Conservation (phyloP, 495 filamentous ascomycete species). For the Tuber brumale region DNA sequence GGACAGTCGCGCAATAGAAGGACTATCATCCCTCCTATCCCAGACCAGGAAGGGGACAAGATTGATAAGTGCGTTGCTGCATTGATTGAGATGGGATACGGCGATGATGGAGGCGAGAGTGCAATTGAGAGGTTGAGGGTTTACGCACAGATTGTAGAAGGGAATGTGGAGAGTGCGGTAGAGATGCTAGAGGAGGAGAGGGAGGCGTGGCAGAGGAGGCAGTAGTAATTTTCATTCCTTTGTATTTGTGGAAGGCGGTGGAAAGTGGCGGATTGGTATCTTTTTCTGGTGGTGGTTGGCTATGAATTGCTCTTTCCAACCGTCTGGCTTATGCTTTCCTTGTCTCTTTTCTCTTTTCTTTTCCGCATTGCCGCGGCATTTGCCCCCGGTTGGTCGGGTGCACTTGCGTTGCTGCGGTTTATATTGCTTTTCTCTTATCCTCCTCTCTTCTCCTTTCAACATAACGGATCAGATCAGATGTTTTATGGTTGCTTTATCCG, state of each 20-base stretch:
- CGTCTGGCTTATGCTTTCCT: not conserved
- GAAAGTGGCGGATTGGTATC: not conserved
- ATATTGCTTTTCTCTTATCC: not conserved
- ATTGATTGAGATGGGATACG: constrained; percentile 50
- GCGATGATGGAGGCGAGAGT: constrained; percentile 44
- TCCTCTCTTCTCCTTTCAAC: not conserved
- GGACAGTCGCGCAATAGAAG: constrained; percentile 1
- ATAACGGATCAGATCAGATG: not conserved
- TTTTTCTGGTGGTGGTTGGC: not conserved
- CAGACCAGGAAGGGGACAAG: constrained; percentile 21
- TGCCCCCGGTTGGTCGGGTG: not conserved
- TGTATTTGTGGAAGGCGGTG: not conserved
- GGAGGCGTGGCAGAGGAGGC: constrained; percentile 46
- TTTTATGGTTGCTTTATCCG: not conserved
- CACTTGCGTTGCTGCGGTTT: not conserved
- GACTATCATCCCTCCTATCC: constrained; percentile 12
- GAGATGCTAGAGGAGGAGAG: constrained; percentile 56
- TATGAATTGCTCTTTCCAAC: not conserved
- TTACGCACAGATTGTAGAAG: constrained; percentile 51
- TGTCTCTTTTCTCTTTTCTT: not conserved
- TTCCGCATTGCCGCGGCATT: not conserved
- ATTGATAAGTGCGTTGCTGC: constrained; percentile 49
- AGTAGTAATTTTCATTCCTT: constrained; percentile 2
- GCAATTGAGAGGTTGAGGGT: constrained; percentile 48
- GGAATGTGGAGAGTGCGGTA: constrained; percentile 49